Evolutionary conservation across 2,329 filamentous ascomycete species (phyloP), one percentile per base, ranked within the genome.

Genomic region (Elsinoe arachidis): DNA sequence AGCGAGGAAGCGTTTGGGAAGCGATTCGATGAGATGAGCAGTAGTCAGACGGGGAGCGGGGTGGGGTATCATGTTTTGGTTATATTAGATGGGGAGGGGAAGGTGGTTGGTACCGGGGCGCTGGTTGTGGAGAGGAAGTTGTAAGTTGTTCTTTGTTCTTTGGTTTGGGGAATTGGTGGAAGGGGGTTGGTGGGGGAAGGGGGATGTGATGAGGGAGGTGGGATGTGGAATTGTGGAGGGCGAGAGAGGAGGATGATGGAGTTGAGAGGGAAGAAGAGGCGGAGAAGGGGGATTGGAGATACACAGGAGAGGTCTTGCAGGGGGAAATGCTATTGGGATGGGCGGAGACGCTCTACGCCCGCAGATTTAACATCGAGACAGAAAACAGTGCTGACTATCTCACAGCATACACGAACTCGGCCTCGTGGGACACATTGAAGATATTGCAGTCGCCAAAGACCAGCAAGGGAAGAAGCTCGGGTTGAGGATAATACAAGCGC

Each of bases 381-480:
- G 10, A 21, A n/a, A 44, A n/a, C n/a, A n/a, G n/a, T 9, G 19
- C 46, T 53, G 55, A 52, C 54, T 43, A 19, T 53, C 6, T 30
- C 21, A 33, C 58, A 73, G 70, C 71, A 91, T 93, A 65, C 88
- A 92, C 71, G 83, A 82, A 64, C 80, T 93, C 44, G 88, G 88
- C 53, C 76, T 86, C 19, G 92, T 96, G 23, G 93, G 92, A 11
- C 93, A 97, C 74, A 96, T 97, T 73, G 93, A 97, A 73, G 93
- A 99, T 70, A 96, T 99, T 70, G 91, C 92, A 15, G 91, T 99
- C 37, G 85, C 88, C 63, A 90, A 91, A 74, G 88, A 95, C 66
- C 90, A 97, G 75, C 93, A 97, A 74, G 93, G 93, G 65, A 96
- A 97, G 82, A 96, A 96, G 76, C 79, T 97, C 43, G 93, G 93